Conservation (phyloP, 2,329 filamentous ascomycete species). For the Paecilomyces formosus region DNA sequence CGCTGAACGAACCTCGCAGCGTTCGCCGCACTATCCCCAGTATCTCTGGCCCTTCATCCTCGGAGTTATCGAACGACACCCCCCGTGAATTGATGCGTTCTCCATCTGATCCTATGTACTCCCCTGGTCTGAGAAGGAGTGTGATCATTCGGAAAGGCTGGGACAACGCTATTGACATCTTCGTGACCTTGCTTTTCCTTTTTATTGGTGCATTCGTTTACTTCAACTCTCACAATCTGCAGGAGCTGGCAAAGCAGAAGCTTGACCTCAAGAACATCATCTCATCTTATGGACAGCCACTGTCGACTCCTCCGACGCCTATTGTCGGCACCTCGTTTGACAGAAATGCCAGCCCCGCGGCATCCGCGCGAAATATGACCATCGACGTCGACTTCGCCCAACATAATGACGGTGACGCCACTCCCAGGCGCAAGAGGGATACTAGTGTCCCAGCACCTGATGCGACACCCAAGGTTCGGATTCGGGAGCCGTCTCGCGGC, state of each 20-base stretch:
- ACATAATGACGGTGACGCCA: conserved; percentile 15
- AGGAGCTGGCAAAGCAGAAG: conserved; percentile 36
- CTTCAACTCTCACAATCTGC: conserved; percentile 34
- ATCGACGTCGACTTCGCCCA: conserved; percentile 20
- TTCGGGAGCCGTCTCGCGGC: conserved; percentile 29
- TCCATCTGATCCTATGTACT: conserved; percentile 29
- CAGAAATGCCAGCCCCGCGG: conserved; percentile 15
- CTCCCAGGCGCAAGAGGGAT: conserved; percentile 20
- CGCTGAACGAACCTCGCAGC: conserved; percentile 44
- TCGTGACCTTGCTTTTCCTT: conserved; percentile 32
- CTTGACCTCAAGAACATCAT: conserved; percentile 40
- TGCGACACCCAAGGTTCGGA: conserved; percentile 30
- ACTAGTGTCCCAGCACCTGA: conserved; percentile 9
- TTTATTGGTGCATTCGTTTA: conserved; percentile 36
- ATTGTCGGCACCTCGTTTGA: conserved; percentile 21
- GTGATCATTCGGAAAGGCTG: conserved; percentile 39
- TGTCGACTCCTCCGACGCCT: conserved; percentile 32
- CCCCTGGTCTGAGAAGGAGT: conserved; percentile 33
- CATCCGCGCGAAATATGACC: conserved; percentile 19
- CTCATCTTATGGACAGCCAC: conserved; percentile 27
- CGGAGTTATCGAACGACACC: conserved; percentile 28
- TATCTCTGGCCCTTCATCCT: conserved; percentile 32
- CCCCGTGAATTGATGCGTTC: conserved; percentile 27
- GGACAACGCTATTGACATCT: conserved; percentile 38
- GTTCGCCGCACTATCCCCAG: conserved; percentile 34